Percentiles rank a stretch among this genome's conserved stretches.
phyloP scores from a whole-genome alignment of 2,329 filamentous ascomycete species.

The Penicillium sp. region DNA sequence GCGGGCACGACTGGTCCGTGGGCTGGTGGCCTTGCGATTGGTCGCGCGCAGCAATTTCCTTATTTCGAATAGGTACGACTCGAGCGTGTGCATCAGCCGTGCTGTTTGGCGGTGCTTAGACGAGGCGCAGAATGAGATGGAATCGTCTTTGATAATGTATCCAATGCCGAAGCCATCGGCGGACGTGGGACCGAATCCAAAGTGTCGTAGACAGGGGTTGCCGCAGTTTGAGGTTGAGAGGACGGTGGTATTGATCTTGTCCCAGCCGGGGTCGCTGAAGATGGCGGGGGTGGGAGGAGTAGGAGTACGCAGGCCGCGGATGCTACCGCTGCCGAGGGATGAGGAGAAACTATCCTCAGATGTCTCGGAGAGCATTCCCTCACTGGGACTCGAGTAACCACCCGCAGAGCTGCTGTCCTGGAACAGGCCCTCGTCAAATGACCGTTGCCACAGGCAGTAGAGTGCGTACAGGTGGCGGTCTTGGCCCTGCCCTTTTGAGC shows the following conservation, averaged over 20 bases:
- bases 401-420: constrained; percentile 62
- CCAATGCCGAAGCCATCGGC: constrained; percentile 96
- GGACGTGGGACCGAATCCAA: constrained; percentile 93
- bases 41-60: constrained; percentile 79
- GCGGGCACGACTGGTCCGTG: constrained; percentile 62
- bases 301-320: constrained; percentile 58
- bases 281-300: constrained; percentile 68
- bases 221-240: constrained; percentile 98
- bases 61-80: constrained; percentile 89
- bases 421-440: constrained; percentile 73
- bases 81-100: constrained; percentile 86
- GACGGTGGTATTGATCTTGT: constrained; percentile 92
- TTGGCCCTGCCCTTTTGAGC: constrained; percentile 86
- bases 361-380: constrained; percentile 43
- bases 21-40: constrained; percentile 60
- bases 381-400: constrained; percentile 67
- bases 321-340: constrained; percentile 49
- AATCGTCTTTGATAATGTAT: constrained; percentile 97
- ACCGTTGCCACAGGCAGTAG: constrained; percentile 92
- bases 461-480: constrained; percentile 93
- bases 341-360: constrained; percentile 52
- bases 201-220: constrained; percentile 91
- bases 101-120: constrained; percentile 94
- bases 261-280: constrained; percentile 90
- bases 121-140: constrained; percentile 86